Conservation (phyloP, 768 basidiomycete genomes). For the Suillus subluteus region DNA sequence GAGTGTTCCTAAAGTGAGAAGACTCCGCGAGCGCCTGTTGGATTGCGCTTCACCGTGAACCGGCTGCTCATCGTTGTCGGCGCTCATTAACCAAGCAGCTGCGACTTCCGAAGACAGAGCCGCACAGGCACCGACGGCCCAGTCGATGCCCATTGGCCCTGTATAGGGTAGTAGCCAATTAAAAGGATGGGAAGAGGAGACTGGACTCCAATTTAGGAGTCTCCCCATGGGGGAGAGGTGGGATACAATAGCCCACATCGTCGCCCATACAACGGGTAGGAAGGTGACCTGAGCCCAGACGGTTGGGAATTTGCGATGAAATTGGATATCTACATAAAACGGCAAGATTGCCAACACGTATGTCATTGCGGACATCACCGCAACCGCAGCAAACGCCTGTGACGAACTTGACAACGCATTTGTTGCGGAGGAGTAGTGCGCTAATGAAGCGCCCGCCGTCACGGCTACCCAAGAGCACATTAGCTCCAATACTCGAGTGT, state of each 20-base stretch:
- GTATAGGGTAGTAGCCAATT: conserved; percentile 61
- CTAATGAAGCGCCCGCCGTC: conserved; percentile 44
- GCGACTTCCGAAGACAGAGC: conserved; percentile 59
- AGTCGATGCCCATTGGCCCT: conserved; percentile 69
- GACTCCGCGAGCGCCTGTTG: conserved; percentile 24
- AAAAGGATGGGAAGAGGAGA: conserved; percentile 56
- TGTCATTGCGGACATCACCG: conserved; percentile 43
- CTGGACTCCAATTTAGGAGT: conserved; percentile 72
- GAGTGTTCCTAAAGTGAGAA: conserved; percentile 41
- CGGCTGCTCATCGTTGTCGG: conserved; percentile 19
- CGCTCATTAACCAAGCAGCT: conserved; percentile 61
- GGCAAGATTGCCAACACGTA: conserved; percentile 47
- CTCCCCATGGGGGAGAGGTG: conserved; percentile 69
- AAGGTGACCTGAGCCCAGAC: conserved; percentile 52
- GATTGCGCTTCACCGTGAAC: background rate
- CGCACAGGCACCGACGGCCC: conserved; percentile 78
- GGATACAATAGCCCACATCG: conserved; percentile 58
- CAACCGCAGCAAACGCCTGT: conserved; percentile 51
- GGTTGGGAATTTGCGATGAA: conserved; percentile 32
- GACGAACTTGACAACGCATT: conserved; percentile 58
- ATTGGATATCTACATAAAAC: conserved; percentile 43
- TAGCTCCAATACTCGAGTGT: conserved; percentile 31
- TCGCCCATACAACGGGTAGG: conserved; percentile 75
- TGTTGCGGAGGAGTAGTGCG: conserved; percentile 46
- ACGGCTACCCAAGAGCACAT: conserved; percentile 41